Base-by-base conservation (phyloP, 108 stramenopile genomes). In the Fistulifera solaris region DNA sequence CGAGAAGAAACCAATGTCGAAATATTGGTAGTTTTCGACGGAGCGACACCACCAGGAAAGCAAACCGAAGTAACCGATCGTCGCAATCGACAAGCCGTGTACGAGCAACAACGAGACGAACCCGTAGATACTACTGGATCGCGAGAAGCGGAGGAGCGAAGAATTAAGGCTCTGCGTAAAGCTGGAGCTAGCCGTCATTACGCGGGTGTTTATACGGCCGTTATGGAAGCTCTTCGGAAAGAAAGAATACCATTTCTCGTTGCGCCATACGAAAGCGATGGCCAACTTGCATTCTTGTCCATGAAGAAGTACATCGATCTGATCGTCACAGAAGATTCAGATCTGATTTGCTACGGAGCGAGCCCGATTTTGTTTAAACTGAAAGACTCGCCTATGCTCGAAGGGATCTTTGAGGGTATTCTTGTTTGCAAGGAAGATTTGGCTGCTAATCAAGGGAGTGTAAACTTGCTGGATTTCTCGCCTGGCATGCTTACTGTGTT, bases 241-340 rank as follows among this genome's bases (percentile, higher is more conserved):
- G 46, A 69, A 18, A 18, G 53, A 19, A 73, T 67, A 23, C 72
- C 83, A 0, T 95, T 76, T 58, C 16, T 97, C 17, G 94, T 97
- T 23, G 89, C 96, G 16, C 99, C 99, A 0, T 98, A 97, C 68
- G 99, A 99, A 73, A 94, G 97, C 3, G 99, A 99, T 72, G 89
- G 90, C 18, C 97, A 99, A 62, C 74, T 99, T 40, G 96, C 94
- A 6, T 95, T 77, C 45, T 67, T 99, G 24, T 54, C 83, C 16
- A 67, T 65, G 11, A 26, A 18, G n/a, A 72, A 71, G 6, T 28
- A 56, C 24, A 85, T 94, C 25, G 96, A 96, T 63, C 54, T 85
- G 21, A 80, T 98, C 18, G 66, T 98, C n/a, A 88, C 93, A 24
- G 99, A 99, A 71, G 99, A 99, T 77, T 86, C 93, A 0, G 99